Evolutionary conservation across 1,284 basidiomycete species (phyloP), one percentile per base, ranked within the genome.

Genomic region (Schizopora paradoxa): DNA sequence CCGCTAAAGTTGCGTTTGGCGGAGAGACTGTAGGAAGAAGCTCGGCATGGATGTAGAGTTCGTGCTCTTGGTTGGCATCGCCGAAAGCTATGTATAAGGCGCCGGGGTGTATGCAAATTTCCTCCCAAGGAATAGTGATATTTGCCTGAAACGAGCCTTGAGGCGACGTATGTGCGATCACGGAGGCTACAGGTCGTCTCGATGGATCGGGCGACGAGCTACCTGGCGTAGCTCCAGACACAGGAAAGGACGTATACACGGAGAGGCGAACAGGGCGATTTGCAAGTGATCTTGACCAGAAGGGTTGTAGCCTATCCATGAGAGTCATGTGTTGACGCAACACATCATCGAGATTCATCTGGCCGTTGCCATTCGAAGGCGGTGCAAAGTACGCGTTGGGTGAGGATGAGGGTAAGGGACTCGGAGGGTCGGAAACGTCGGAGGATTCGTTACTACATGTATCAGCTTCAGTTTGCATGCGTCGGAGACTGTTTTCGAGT

Each of bases 81-180:
- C 77, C 75, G 51, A 78, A 81, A 0, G 77, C 77, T 36, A 84
- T 72, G 33, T 76, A 72, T 2, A 78, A 54, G 3, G 73, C 76
- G 3, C 61, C 63, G 0, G 79, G 77, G 59, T 86, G 82, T 0
- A 70, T 66, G 57, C 74, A 79, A 42, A 92, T 66, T 13, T 70
- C 67, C 45, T 84, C 76, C 86, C 86, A 91, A 3, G 72, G 65
- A 8, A 92, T 67, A 1, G 58, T 64, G 53, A 91, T 72, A 13
- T 67, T 73, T 3, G 72, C 66, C 46, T 80, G 71, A 64, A 92
- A 92, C 43, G 79, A 77, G 1, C 89, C 90, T 52, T 89, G 81
- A 1, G 72, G 57, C 16, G 66, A 69, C 0, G 88, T 91, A 2
- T 64, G 49, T 54, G 23, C n/a, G n/a, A n/a, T n/a, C n/a, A n/a